Conservation (phyloP, 2,329 filamentous ascomycete species). For the Cladosporium phlei region DNA sequence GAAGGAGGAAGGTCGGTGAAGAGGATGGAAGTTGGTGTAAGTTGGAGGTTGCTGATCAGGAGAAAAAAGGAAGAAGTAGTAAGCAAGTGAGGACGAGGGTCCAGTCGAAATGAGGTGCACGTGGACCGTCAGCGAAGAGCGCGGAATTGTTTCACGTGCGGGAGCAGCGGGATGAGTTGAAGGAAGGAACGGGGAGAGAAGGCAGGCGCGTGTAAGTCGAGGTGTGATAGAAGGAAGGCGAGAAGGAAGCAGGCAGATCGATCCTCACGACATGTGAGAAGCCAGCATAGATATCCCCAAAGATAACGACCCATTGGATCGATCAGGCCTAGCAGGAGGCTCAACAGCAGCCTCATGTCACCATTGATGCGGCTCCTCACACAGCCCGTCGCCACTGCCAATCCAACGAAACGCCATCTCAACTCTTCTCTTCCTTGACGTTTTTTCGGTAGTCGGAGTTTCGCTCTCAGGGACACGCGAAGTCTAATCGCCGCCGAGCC, state of each 20-base stretch:
- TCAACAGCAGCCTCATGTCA: no score
- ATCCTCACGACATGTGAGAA: no score
- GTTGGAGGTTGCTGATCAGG: background rate
- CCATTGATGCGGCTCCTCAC: no score
- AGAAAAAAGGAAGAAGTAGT: background rate
- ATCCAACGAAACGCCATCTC: no score
- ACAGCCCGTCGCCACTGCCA: no score
- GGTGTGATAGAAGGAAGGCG: background rate
- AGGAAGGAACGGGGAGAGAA: background rate
- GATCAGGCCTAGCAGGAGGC: no score
- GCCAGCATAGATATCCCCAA: no score
- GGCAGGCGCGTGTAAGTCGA: slow-evolving; percentile 4
- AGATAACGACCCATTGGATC: no score
- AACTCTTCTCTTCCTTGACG: no score
- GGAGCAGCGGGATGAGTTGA: background rate
- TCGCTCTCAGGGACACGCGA: no score
- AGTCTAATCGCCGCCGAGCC: background rate
- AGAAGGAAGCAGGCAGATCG: slow-evolving; percentile 2
- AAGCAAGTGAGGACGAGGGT: slow-evolving; percentile 3
- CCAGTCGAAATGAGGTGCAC: slow-evolving; percentile 9
- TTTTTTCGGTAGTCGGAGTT: no score
- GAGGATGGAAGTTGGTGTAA: background rate
- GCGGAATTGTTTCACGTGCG: slow-evolving; percentile 1
- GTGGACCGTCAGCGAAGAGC: background rate
- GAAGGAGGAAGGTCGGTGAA: background rate